These are phyloP conservation scores for Pythium insidiosum DNA, from an alignment of 352 stramenopile genomes.

Conservation along the genomic window DNA sequence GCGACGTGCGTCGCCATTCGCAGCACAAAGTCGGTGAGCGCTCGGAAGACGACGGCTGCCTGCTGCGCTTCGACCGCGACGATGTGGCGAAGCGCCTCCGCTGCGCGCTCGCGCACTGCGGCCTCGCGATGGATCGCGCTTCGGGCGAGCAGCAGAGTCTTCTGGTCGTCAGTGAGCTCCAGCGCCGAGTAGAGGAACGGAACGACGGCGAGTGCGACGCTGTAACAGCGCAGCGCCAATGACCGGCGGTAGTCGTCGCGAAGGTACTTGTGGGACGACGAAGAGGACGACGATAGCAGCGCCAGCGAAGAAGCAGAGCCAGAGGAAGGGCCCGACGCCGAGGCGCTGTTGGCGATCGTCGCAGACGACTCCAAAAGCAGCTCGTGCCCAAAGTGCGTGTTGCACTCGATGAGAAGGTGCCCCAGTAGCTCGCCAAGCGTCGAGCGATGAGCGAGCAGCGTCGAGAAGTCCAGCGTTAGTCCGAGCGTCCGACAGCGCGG, in stretches of 20 bases:
- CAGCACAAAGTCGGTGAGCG: slow-evolving; percentile 55
- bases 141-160: slow-evolving; percentile 44
- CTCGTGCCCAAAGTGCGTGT: slow-evolving; percentile 48
- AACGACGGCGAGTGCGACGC: slow-evolving; percentile 26
- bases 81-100: slow-evolving; percentile 27
- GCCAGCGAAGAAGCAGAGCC: not conserved
- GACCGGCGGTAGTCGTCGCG: slow-evolving; percentile 37
- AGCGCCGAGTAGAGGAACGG: slow-evolving; percentile 37
- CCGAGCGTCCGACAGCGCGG: not conserved
- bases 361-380: slow-evolving; percentile 23
- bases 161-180: slow-evolving; percentile 52
- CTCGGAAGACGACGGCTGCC: slow-evolving; percentile 31
- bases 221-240: slow-evolving; percentile 47
- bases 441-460: slow-evolving; percentile 17
- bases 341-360: too few relatives aligned
- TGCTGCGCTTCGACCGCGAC: slow-evolving; percentile 9
- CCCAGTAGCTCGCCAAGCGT: slow-evolving; percentile 49
- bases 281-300: not conserved
- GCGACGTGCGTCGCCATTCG: slow-evolving; percentile 31
- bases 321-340: too few relatives aligned
- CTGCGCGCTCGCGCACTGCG: slow-evolving; percentile 29
- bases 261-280: not conserved
- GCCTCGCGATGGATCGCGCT: slow-evolving; percentile 37
- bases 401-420: slow-evolving; percentile 64
- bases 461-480: slow-evolving; percentile 24